phyloP scores from a whole-genome alignment of 2,329 filamentous ascomycete species.

The Zymoseptoria ardabiliae region DNA sequence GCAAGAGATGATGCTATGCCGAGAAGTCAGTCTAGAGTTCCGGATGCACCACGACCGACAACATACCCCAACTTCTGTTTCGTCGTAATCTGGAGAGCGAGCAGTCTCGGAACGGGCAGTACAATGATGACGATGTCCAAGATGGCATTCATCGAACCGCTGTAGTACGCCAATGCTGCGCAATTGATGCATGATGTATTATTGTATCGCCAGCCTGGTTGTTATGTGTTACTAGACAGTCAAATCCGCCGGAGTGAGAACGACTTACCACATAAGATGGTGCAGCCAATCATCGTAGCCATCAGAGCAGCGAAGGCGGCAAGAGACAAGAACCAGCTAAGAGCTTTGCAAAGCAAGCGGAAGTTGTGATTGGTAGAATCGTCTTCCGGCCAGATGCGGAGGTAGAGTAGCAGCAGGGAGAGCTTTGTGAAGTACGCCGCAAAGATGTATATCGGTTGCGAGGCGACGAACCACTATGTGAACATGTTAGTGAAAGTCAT shows the following conservation, averaged over 20 bases:
- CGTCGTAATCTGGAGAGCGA: slow-evolving; percentile 5
- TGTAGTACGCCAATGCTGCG: slow-evolving; percentile 2
- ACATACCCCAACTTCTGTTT: slow-evolving; percentile 1
- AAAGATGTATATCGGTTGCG: slow-evolving; percentile 8
- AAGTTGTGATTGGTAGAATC: neutral
- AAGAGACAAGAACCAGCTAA: neutral
- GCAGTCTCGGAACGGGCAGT: slow-evolving; percentile 9
- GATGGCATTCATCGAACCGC: slow-evolving; percentile 6
- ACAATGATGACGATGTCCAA: slow-evolving; percentile 9
- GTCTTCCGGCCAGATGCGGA: slow-evolving; percentile 6
- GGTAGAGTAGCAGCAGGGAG: slow-evolving; percentile 11
- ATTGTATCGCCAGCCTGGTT: neutral
- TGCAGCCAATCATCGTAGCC: slow-evolving; percentile 8
- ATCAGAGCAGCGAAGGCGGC: slow-evolving; percentile 5
- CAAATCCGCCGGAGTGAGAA: neutral
- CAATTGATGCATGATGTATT: slow-evolving; percentile 8
- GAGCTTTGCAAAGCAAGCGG: slow-evolving; percentile 6
- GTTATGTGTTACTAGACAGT: neutral
- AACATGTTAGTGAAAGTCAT: neutral
- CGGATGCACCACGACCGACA: neutral
- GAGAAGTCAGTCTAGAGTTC: neutral
- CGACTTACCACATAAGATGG: neutral
- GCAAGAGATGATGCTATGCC: neutral
- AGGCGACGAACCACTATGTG: slow-evolving; percentile 1
- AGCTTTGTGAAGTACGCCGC: slow-evolving; percentile 8